Base-by-base conservation (phyloP, 2,329 filamentous ascomycete genomes). In the Monilinia fructigena region DNA sequence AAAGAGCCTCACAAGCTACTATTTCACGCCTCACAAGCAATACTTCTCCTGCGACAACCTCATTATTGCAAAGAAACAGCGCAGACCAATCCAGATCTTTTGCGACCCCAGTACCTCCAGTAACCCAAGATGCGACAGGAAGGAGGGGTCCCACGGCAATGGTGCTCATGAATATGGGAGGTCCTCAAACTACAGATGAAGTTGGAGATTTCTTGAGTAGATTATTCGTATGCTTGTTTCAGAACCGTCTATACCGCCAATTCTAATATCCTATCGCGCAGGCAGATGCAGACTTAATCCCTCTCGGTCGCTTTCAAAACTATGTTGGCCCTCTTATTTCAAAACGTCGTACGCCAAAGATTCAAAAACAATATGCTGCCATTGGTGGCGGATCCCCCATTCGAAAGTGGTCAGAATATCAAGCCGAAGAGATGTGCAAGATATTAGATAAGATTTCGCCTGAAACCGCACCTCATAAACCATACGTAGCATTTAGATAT, bases 141-240 rank as follows among this genome's bases (percentile, higher is more conserved):
- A 83, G 85, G 3, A 85, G 91, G 75, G 94, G 94, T 0, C 93
- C 93, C 10, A 99, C 95, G 5, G 95, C 95, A 54, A 98, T 99
- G 87, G 95, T 99, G 18, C 97, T 99, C 76, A 86, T 99, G 80
- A 99, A 99, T 80, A 99, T 99, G 95, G 95, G 95, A 68, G 95
- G 95, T 0, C 95, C 95, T 3, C 91, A 92, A 1, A 97, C 91
- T 4, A 90, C 89, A 5, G 86, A 89, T 72, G 93, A 99, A 80
- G 95, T 99, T 47, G 89, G 89, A 73, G 87, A 89, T 78, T 99
- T 98, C 76, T 81, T 99, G 58, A 95, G 90, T 77, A 88, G 93
- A 73, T 82, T 99, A 72, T 99, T 99, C 80, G 94, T 96, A 85
- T 67, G 90, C 79, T 38, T 18, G 52, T 16, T 63, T 50, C 54